A percentile compares a stretch with the other conserved stretches of the same genome.
These are phyloP conservation scores for Tricholoma sp. DNA, from an alignment of 768 basidiomycete genomes.

Conservation along the genomic window DNA sequence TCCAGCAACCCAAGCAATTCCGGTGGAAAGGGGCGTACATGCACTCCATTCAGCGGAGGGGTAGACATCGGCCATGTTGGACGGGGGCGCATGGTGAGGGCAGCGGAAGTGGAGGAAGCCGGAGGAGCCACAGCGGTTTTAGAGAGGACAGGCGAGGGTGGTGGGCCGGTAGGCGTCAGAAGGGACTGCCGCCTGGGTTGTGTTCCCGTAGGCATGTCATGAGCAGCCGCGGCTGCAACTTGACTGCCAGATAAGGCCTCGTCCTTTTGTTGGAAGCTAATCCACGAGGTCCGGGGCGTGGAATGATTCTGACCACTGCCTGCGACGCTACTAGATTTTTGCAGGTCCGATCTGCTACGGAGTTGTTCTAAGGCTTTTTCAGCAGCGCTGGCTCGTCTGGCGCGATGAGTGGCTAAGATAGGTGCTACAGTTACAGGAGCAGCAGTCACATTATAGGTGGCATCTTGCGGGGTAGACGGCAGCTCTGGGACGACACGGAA, in stretches of 20 bases:
- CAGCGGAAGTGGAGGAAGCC: slow-evolving; percentile 4
- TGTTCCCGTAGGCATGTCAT: slow-evolving; percentile 18
- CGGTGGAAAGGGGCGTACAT: slow-evolving; percentile 40
- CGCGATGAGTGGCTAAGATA: slow-evolving; percentile 31
- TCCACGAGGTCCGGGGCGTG: slow-evolving; percentile 43
- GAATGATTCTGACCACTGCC: slow-evolving; percentile 19
- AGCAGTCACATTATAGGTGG: slow-evolving; percentile 5
- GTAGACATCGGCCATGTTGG: slow-evolving; percentile 13
- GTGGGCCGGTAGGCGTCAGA: slow-evolving; percentile 39
- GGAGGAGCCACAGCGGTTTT: slow-evolving; percentile 11
- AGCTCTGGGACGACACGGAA: slow-evolving; percentile 13
- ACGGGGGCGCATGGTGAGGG: slow-evolving; percentile 8
- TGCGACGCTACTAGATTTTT: slow-evolving; percentile 26
- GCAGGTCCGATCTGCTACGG: slow-evolving; percentile 45
- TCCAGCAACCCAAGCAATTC: slow-evolving; percentile 63
- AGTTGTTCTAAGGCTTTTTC: slow-evolving; percentile 67
- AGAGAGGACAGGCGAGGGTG: slow-evolving; percentile 56
- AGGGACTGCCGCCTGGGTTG: slow-evolving; percentile 38
- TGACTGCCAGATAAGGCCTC: slow-evolving; percentile 14
- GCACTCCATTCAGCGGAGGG: slow-evolving; percentile 13
- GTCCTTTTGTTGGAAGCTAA: slow-evolving; percentile 34
- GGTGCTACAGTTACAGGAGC: slow-evolving; percentile 12
- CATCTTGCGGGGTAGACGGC: slow-evolving; percentile 8
- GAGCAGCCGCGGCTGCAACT: slow-evolving; percentile 8
- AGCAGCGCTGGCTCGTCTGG: slow-evolving; percentile 58